A percentile compares a stretch with the other conserved stretches of the same genome.
Conservation (phyloP, 176 grass and related monocot genomes). For the Elaeis guineensis region DNA sequence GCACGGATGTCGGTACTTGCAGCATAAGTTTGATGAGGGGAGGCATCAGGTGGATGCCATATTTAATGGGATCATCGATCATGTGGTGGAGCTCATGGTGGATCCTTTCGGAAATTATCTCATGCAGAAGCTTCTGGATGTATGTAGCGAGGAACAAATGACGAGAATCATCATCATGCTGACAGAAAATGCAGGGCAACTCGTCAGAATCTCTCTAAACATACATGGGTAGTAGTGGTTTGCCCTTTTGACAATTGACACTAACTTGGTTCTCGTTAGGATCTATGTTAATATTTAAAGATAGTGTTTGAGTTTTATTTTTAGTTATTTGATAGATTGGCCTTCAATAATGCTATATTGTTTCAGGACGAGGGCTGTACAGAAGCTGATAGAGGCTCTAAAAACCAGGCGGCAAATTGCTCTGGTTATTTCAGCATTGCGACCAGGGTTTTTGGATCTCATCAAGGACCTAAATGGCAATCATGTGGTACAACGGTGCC, state of each 20-base stretch:
- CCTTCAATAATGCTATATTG: background rate
- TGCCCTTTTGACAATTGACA: background rate
- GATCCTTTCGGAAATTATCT: conserved; percentile 87
- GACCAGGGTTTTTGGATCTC: conserved; percentile 53
- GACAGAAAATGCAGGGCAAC: conserved; percentile 27
- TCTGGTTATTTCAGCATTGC: conserved; percentile 39
- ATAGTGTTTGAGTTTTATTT: no score
- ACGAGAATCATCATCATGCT: conserved; percentile 41
- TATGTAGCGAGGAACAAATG: conserved; percentile 57
- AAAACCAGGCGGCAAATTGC: conserved; percentile 50
- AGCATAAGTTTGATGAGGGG: conserved; percentile 62
- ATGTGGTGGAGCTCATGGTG: conserved; percentile 64
- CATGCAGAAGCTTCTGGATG: conserved; percentile 78
- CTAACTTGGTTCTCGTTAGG: no score
- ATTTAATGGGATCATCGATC: conserved; percentile 45
- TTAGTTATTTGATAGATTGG: no score
- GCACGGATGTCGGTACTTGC: conserved; percentile 74
- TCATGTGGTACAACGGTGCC: conserved; percentile 73
- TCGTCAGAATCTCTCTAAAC: conserved; percentile 62
- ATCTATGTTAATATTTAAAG: no score
- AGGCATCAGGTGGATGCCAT: conserved; percentile 51
- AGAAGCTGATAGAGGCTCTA: conserved; percentile 71
- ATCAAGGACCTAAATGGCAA: conserved; percentile 76
- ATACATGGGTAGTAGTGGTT: conserved; percentile 51
- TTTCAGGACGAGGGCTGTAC: conserved; percentile 66